Base-by-base conservation (phyloP, 306 rosid genomes). In the Vigna angularis region DNA sequence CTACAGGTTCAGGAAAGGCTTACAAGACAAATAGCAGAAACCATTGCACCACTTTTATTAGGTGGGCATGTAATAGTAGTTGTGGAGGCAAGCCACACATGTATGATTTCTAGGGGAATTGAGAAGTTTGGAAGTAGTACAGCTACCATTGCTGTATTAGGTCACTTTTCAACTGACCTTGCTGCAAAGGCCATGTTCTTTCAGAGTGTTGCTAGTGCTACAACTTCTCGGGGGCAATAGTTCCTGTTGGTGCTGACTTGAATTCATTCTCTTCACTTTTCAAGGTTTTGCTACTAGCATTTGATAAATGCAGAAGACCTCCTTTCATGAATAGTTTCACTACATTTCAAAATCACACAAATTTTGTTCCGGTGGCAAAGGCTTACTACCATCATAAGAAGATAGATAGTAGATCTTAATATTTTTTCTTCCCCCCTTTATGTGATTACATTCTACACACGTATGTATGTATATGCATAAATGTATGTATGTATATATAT, bases 1-100 rank as follows among this genome's bases (percentile, higher is more conserved):
- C 98, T 93, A 22, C 99, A 95, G 80, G 98, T 95, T 28, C 99
- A 95, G 79, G 99, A 95, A 79, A 88, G 97, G 73, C 90, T 95
- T 53, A 95, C 99, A 1, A 85, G 95, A 73, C 99, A 93, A 85
- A 91, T 95, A 82, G 98, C 99, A 2, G 98, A 95, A 86, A 90
- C 88, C 9, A 87, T 87, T 50, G 81, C 99, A 8, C 88, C 91
- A 3, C 71, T 59, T 6, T 26, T 93, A 34, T 66, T 90, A 77
- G 93, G 96, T 20, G 91, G 91, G 77, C 91, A 92, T 76, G 96
- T 95, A 59, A 83, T 95, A 44, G 96, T 95, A 51, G 99, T 91
- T 76, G 97, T 83, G 55, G 99, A 95, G 83, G 99, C 98, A 52
- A 83, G 86, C 75, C 99, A 95, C 81, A 93, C 99, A 17, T 95